Base-by-base conservation (phyloP, 1,284 basidiomycete genomes). In the Cryptococcus hybrid region DNA sequence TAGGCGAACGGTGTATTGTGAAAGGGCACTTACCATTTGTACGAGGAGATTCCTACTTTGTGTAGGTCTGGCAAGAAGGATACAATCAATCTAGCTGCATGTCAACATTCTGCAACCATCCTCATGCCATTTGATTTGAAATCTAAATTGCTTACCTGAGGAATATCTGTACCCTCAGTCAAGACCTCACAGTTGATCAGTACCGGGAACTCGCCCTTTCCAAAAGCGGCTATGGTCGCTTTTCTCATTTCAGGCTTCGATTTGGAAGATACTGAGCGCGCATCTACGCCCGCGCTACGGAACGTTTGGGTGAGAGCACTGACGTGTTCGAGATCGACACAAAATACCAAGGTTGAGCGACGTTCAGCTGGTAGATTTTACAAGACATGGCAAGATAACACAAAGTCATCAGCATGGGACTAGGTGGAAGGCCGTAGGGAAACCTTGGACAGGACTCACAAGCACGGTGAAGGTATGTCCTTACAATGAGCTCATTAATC, bases 141-240 rank as follows among this genome's bases (percentile, higher is more conserved):
- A n/a, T 30, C 1, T n/a, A n/a, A 36, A 8, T 0, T 4, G 59
- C 74, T 52, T 49, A 76, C 75, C 58, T 90, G 90, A 0, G 90
- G 90, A 51, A 94, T 90, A 76, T 93, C 91, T 6, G 90, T 84
- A 1, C 92, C 92, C 79, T 96, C 93, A 0, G 92, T 94, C 63
- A 98, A 80, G 52, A 98, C 89, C 30, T 91, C 88, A 71, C 94
- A 98, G 71, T 98, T 98, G 52, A 98, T 78, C 39, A 99, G 80
- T 0, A 99, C 90, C 3, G 93, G 91, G 67, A 87, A 97, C 54
- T 82, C 74, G 6, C 88, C 88, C 1, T 78, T 77, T 59, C 82
- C 85, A 75, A 98, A 99, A 1, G 82, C 82, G 1, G 81, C 74
- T 2, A 98, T 77, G 2, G 92, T 78, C 3, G 81, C 80, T 61